Evolutionary conservation across 2,329 filamentous ascomycete genomes (phyloP).

Genomic region (Fusarium sp.): DNA sequence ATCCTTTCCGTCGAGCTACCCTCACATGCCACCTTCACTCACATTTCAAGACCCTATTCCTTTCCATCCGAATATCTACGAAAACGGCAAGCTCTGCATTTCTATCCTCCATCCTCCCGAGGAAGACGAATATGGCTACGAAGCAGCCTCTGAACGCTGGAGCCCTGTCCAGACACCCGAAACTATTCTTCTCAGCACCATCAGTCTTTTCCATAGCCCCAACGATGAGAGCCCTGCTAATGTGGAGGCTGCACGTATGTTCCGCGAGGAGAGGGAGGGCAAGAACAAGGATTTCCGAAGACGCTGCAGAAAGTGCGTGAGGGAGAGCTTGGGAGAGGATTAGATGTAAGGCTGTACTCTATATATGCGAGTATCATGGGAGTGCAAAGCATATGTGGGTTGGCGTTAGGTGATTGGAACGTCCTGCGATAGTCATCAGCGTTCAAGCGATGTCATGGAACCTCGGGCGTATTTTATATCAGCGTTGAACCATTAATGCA

Average conservation of each 20-base stretch:
- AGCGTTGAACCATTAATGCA: conserved; percentile 1
- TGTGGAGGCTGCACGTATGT: conserved; percentile 88
- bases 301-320: conserved; percentile 79
- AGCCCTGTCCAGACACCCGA: conserved; percentile 93
- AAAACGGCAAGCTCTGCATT: conserved; percentile 89
- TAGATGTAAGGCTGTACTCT: conserved; percentile 38
- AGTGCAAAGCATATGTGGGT: not conserved
- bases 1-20: conserved; percentile 85
- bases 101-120: conserved; percentile 95
- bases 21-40: conserved; percentile 86
- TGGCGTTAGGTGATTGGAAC: conserved; percentile 19
- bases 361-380: not conserved
- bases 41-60: conserved; percentile 84
- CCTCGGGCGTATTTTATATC: conserved; percentile 26
- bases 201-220: conserved; percentile 89
- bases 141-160: conserved; percentile 90
- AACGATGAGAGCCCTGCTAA: conserved; percentile 98
- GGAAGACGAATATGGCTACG: conserved; percentile 94
- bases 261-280: conserved; percentile 78
- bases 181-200: conserved; percentile 90
- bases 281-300: conserved; percentile 77
- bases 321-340: conserved; percentile 82
- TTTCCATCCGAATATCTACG: conserved; percentile 96
- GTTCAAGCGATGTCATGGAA: conserved; percentile 36
- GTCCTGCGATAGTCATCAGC: conserved; percentile 13